Evolutionary conservation across 805 yeast genomes (phyloP).

Genomic region (Kodamaea jinghongensis): DNA sequence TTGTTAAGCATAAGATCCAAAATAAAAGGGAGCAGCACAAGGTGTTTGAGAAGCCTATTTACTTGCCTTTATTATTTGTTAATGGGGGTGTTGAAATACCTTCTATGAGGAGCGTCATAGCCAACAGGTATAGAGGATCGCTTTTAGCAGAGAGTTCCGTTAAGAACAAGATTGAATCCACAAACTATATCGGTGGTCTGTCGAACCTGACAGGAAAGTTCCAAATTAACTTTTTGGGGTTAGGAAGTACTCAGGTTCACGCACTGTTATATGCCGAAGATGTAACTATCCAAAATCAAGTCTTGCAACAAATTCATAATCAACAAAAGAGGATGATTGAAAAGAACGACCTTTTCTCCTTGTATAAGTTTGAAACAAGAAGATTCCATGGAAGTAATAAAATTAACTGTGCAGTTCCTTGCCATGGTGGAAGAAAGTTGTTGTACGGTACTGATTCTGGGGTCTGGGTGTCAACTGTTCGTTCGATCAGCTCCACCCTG

Average conservation of each 20-base stretch:
- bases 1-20: slow-evolving; percentile 80
- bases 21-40: slow-evolving; percentile 89
- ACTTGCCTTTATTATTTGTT: slow-evolving; percentile 69
- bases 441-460: slow-evolving; percentile 92
- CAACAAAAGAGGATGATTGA: slow-evolving; percentile 75
- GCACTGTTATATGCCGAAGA: slow-evolving; percentile 53
- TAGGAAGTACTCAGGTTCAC: slow-evolving; percentile 56
- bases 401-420: slow-evolving; percentile 88
- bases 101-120: slow-evolving; percentile 45
- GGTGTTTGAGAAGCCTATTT: slow-evolving; percentile 87
- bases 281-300: slow-evolving; percentile 65
- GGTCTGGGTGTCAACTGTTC: slow-evolving; percentile 75
- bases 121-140: slow-evolving; percentile 34
- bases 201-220: slow-evolving; percentile 34
- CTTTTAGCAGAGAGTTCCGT: slow-evolving; percentile 33
- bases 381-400: slow-evolving; percentile 72
- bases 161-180: slow-evolving; percentile 25
- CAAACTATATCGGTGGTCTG: slow-evolving; percentile 26
- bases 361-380: slow-evolving; percentile 70
- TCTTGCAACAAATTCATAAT: slow-evolving; percentile 72
- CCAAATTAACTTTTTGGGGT: slow-evolving; percentile 51
- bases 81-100: slow-evolving; percentile 81
- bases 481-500: slow-evolving; percentile 50
- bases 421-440: slow-evolving; percentile 90
- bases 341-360: slow-evolving; percentile 74